Base-by-base conservation (phyloP, 371 early-diverging fungal species). In the Zancudomyces culisetae region DNA sequence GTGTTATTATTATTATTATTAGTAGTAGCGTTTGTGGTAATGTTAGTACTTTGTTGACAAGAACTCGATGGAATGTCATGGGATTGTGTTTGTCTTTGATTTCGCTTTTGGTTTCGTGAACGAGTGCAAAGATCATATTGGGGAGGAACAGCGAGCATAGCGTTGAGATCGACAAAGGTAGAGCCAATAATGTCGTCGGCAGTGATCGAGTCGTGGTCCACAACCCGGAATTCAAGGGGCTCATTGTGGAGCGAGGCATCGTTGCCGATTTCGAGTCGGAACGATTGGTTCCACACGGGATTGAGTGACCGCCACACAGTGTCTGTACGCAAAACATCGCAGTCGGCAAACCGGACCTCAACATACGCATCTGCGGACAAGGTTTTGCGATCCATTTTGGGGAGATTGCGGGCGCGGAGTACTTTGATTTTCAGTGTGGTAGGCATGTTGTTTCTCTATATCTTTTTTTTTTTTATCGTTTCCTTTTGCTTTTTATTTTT, bases 151-250 rank as follows among this genome's bases (percentile, higher is more conserved):
- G n/a, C n/a, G 22, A 60, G 21, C 12, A 84, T 68, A 3, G 80
- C 80, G 55, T 81, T 81, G 41, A 84, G 58, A 55, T 84, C 85
- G 43, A 84, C 62, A 43, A 74, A 69, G 18, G 83, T 82, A 18
- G 72, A 69, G 10, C 85, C 85, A 23, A 84, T 77, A 27, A 74
- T 72, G 60, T 84, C 83, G 51, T 81, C 76, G 52, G 79, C 78
- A 0, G 81, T 78, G 49, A 82, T 81, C 29, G 76, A 76, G 60
- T 84, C 85, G 49, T 81, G 79, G 59, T 84, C 85, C 55, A 84
- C 61, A 15, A 83, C 72, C 41, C 74, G 72, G n/a, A 84, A 55
- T 53, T 81, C 82, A 42, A 84, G 62, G 0, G 82, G 83, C 45
- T 80, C 85, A 56, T 81, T 78, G 56, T 84, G 83, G 22, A 84